Evolutionary conservation across 164 flowering plant genomes (phyloP).

Genomic region (Berberis thunbergii): DNA sequence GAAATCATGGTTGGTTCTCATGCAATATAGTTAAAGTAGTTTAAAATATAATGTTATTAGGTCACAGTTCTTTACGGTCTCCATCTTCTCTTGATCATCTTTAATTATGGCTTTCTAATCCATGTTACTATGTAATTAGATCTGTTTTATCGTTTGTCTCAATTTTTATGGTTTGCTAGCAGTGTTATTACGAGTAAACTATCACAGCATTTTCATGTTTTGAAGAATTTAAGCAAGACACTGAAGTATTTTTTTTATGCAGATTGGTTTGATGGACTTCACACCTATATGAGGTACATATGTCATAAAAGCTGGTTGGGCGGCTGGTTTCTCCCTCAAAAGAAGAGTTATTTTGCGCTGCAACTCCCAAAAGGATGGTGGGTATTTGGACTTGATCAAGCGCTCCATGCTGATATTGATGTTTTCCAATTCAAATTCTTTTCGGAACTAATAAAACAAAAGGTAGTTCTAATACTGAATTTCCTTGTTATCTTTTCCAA

Average conservation of each 20-base stretch:
- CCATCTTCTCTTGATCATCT: too few relatives aligned
- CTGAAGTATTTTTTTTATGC: conserved; percentile 13
- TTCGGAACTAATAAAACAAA: conserved; percentile 53
- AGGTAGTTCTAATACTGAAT: conserved; percentile 35
- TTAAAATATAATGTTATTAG: neutral
- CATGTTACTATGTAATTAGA: too few relatives aligned
- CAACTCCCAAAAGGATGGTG: conserved; percentile 97
- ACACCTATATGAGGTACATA: conserved; percentile 91
- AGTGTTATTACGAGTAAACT: too few relatives aligned
- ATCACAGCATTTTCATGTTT: neutral
- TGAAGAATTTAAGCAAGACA: neutral
- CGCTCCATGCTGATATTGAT: conserved; percentile 96
- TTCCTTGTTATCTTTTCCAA: conserved; percentile 4
- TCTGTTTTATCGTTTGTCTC: too few relatives aligned
- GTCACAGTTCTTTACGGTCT: neutral
- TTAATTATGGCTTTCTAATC: too few relatives aligned
- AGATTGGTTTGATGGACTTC: conserved; percentile 99
- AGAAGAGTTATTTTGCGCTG: conserved; percentile 95
- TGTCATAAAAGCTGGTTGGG: conserved; percentile 99
- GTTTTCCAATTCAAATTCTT: conserved; percentile 95
- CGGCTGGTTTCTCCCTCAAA: conserved; percentile 99
- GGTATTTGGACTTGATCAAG: conserved; percentile 96
- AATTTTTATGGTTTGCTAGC: too few relatives aligned
- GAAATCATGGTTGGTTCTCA: conserved; percentile 84
- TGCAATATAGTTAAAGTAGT: neutral